These are phyloP conservation scores for Cicer arietinum DNA, from an alignment of 306 rosid genomes.

Conservation along the genomic window DNA sequence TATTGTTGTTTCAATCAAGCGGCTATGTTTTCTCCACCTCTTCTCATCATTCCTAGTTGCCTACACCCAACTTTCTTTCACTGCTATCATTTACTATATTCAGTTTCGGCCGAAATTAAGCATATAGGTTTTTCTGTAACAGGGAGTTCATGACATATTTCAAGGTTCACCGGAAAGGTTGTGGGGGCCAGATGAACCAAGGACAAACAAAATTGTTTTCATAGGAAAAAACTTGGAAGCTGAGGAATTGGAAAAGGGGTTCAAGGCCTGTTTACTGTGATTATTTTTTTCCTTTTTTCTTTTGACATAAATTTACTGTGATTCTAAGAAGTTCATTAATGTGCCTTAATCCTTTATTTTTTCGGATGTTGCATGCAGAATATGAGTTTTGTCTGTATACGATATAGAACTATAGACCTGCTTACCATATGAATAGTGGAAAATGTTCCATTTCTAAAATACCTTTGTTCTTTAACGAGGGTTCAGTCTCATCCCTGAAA, in stretches of 20 bases:
- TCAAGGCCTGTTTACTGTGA: conserved; percentile 78
- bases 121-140: conserved; percentile 41
- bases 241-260: conserved; percentile 79
- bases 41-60: background rate
- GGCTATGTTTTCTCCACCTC: conserved; percentile 1
- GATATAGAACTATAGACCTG: conserved; percentile 23
- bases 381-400: conserved; percentile 25
- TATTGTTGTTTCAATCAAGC: background rate
- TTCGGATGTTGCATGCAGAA: conserved; percentile 13
- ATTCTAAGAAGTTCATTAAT: background rate
- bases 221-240: conserved; percentile 88
- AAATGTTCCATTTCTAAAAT: conserved; percentile 8
- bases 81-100: background rate
- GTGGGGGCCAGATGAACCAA: conserved; percentile 84
- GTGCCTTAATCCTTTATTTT: conserved; percentile 9
- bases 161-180: conserved; percentile 96
- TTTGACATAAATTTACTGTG: background rate
- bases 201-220: conserved; percentile 88
- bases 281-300: background rate
- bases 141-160: conserved; percentile 99
- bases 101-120: conserved; percentile 11
- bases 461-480: background rate
- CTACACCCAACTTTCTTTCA: background rate
- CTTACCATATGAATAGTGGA: conserved; percentile 20
- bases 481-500: background rate